Evolutionary conservation across 495 filamentous ascomycete genomes (phyloP), one percentile per base, ranked within the genome.

Genomic region (Talaromyces stipitatus): DNA sequence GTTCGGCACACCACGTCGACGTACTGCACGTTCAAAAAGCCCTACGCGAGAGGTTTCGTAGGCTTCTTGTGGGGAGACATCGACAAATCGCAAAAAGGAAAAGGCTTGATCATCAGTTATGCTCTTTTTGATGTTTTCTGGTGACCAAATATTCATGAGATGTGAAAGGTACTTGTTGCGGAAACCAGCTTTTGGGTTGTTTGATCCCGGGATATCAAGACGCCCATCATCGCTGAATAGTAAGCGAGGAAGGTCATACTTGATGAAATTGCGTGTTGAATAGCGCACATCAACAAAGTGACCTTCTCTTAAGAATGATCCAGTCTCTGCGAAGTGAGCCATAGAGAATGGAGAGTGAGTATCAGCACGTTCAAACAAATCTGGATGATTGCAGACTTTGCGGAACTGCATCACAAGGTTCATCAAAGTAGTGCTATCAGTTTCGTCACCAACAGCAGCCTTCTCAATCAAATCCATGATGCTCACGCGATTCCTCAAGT

Each of bases 371-470:
- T 99, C 92, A 59, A 97, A 97, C 20, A 98, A 75, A 73, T 98
- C 94, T 2, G 94, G 94, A 69, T 98, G 94, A 64, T 98, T 98
- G 77, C 94, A 98, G 53, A 98, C 95, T 75, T 98, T 98, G 55
- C 94, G 85, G 82, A 98, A 98, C 72, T 98, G 95, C 94, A 98
- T 98, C 56, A 98, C 94, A 59, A 98, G 78, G 68, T 97, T 98
- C 94, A 98, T 98, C 65, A 99, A 68, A 16, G 92, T 99, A 12
- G 90, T 90, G 26, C 90, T 92, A 64, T 97, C 95, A 61, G 90
- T 85, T 36, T 99, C 94, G 64, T 96, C 92, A 29, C 95, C 95
- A 53, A 92, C 78, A 4, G 92, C 89, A 10, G 92, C 92, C 79
- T 97, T 97, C 71, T 99, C 94, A 59, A 97, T 95, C 43, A 97